These are phyloP conservation scores for Yarrowia osloensis DNA, from an alignment of 805 yeast species.

Conservation along the genomic window DNA sequence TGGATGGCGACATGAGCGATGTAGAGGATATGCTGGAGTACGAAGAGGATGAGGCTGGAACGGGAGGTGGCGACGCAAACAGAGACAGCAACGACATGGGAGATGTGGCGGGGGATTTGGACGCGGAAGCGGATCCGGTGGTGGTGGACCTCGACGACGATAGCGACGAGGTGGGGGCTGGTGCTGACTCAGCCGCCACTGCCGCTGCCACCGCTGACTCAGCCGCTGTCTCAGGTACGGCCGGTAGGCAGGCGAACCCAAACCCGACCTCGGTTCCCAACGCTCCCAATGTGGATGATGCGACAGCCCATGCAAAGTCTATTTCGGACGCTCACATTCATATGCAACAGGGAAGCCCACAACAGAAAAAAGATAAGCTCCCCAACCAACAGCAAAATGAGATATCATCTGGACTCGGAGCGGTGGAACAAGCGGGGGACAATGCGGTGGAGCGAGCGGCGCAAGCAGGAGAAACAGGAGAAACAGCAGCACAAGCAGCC, in stretches of 20 bases:
- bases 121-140: neutral
- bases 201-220: constrained; percentile 1
- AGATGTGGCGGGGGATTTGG: neutral
- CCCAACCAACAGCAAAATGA: constrained; percentile 3
- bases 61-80: neutral
- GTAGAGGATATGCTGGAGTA: constrained; percentile 20
- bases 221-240: neutral
- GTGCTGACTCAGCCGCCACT: neutral
- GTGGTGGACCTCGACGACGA: neutral
- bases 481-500: neutral
- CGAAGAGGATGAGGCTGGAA: constrained; percentile 10
- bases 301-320: constrained; percentile 28
- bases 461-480: neutral
- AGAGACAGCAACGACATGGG: neutral
- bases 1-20: constrained; percentile 20
- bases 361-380: constrained; percentile 9
- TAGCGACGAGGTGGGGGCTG: neutral
- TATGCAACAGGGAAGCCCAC: constrained; percentile 11
- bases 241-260: neutral
- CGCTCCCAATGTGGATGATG: neutral
- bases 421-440: constrained; percentile 4
- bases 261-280: neutral
- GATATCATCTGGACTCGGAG: constrained; percentile 2
- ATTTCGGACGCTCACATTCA: neutral
- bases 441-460: neutral